Conservation (phyloP, 768 basidiomycete species). For the Phylloporus sp. region DNA sequence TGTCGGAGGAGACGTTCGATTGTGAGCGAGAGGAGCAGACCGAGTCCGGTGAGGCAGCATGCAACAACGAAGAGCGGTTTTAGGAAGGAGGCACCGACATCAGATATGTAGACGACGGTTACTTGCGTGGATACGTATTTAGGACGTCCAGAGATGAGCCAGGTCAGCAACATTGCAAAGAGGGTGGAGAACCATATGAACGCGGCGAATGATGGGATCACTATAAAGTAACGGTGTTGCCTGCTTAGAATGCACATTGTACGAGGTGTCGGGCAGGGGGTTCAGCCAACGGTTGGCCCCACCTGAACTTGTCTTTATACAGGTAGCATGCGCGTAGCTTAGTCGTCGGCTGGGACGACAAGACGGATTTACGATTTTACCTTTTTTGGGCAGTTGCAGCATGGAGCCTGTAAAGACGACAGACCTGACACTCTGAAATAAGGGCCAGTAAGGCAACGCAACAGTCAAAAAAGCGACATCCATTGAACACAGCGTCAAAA, state of each 20-base stretch:
- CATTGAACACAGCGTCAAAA: neutral
- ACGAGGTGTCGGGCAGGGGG: neutral
- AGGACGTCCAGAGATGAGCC: slow-evolving; percentile 60
- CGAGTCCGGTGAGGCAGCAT: slow-evolving; percentile 57
- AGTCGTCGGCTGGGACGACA: too few relatives aligned
- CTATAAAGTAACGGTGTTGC: slow-evolving; percentile 56
- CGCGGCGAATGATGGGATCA: slow-evolving; percentile 58
- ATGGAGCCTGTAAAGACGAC: neutral
- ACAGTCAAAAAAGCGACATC: neutral
- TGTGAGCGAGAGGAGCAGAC: slow-evolving; percentile 57
- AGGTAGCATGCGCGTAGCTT: too few relatives aligned
- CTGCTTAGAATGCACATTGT: slow-evolving; percentile 15
- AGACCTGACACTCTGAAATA: neutral
- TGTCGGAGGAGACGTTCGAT: slow-evolving; percentile 66
- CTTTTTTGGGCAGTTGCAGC: neutral
- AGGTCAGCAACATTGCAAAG: slow-evolving; percentile 67
- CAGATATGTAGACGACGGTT: slow-evolving; percentile 70
- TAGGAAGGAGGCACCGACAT: slow-evolving; percentile 67
- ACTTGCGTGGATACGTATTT: slow-evolving; percentile 49
- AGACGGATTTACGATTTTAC: neutral
- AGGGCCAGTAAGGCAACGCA: neutral
- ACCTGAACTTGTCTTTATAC: slow-evolving; percentile 4
- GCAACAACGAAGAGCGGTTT: slow-evolving; percentile 75
- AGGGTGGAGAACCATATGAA: slow-evolving; percentile 72
- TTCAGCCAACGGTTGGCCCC: neutral